These are phyloP conservation scores for Leccinum rimulosum DNA, from an alignment of 768 basidiomycete genomes.

Conservation along the genomic window DNA sequence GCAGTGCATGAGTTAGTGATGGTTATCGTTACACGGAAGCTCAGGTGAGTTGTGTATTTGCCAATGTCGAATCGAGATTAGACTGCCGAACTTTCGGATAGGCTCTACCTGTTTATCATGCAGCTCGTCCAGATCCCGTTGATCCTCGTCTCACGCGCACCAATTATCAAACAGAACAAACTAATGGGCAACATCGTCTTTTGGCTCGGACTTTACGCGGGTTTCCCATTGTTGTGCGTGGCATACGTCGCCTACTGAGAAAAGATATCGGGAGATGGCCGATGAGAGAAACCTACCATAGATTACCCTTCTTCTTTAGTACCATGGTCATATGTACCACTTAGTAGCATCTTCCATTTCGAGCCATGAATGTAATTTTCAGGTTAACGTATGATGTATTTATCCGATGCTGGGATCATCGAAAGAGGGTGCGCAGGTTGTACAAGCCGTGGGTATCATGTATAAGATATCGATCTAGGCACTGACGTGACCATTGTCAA, in stretches of 20 bases:
- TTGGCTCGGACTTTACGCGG: slow-evolving; percentile 89
- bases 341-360: background rate
- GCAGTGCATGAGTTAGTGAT: slow-evolving; percentile 93
- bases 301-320: background rate
- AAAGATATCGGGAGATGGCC: slow-evolving; percentile 1
- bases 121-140: slow-evolving; percentile 91
- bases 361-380: background rate
- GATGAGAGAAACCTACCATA: slow-evolving; percentile 3
- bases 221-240: slow-evolving; percentile 91
- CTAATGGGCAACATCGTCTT: slow-evolving; percentile 84
- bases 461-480: no score
- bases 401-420: background rate
- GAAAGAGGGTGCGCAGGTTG: no score
- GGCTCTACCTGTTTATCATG: slow-evolving; percentile 83
- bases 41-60: slow-evolving; percentile 51
- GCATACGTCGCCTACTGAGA: slow-evolving; percentile 59
- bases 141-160: slow-evolving; percentile 75
- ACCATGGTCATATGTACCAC: background rate
- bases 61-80: background rate
- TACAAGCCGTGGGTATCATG: no score
- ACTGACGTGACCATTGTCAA: no score
- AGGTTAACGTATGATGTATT: background rate
- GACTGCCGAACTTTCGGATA: slow-evolving; percentile 20
- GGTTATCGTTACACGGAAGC: slow-evolving; percentile 91
- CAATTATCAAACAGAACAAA: slow-evolving; percentile 77